Conservation (phyloP, 225 moss, liverwort and hornwort genomes). For the Sphagnum tenellum region DNA sequence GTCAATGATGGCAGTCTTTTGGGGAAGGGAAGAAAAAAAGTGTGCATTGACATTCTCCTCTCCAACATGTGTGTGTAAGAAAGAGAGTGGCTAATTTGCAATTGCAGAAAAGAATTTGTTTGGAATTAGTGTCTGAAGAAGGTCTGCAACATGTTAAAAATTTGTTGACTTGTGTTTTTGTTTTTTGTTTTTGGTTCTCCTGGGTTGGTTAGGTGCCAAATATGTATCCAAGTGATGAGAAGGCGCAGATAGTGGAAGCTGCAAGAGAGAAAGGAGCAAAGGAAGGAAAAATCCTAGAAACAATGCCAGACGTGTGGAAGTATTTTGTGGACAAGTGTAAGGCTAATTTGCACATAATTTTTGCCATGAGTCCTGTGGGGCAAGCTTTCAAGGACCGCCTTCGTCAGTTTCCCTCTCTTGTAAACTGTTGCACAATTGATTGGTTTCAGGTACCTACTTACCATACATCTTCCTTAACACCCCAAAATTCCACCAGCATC, state of each 20-base stretch:
- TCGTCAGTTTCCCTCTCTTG: slow-evolving; percentile 84
- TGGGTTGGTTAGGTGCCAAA: slow-evolving; percentile 47
- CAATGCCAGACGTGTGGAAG: slow-evolving; percentile 82
- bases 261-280: slow-evolving; percentile 60
- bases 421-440: slow-evolving; percentile 93
- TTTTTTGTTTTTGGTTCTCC: too few relatives aligned
- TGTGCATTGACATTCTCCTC: too few relatives aligned
- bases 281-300: slow-evolving; percentile 59
- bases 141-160: too few relatives aligned
- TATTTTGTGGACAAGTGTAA: slow-evolving; percentile 89
- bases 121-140: too few relatives aligned
- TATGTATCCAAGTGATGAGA: slow-evolving; percentile 84
- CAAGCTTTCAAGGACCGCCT: slow-evolving; percentile 82
- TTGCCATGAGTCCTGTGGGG: slow-evolving; percentile 92
- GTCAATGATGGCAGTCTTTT: too few relatives aligned
- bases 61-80: too few relatives aligned
- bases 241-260: slow-evolving; percentile 63
- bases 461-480: too few relatives aligned
- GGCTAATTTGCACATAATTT: slow-evolving; percentile 69
- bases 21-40: too few relatives aligned
- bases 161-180: too few relatives aligned
- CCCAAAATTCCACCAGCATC: too few relatives aligned
- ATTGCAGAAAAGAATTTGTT: too few relatives aligned
- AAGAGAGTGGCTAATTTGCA: too few relatives aligned
- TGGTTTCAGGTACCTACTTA: slow-evolving; percentile 67